Evolutionary conservation across 2,329 filamentous ascomycete genomes (phyloP).

Genomic region (Claviceps capensis): DNA sequence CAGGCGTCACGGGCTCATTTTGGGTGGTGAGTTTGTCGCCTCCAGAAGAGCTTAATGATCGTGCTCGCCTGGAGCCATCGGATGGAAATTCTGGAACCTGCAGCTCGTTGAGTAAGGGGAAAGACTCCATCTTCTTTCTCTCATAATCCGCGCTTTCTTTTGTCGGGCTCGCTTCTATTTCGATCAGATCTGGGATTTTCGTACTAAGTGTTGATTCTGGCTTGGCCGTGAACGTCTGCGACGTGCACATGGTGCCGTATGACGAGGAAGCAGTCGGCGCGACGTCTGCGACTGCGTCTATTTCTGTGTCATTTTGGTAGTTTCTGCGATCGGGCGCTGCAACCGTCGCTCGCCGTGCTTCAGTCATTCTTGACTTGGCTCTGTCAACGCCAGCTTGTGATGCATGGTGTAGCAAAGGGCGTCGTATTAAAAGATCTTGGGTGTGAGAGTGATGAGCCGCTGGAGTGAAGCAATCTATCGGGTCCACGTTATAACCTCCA

Average conservation of each 20-base stretch:
- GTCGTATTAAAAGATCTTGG: constrained; percentile 7
- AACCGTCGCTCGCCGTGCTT: constrained; percentile 8
- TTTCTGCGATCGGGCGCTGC: constrained; percentile 7
- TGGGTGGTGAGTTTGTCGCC: constrained; percentile 4
- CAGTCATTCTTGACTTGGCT: not conserved
- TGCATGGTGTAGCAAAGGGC: constrained; percentile 10
- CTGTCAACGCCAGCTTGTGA: not conserved
- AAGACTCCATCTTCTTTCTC: constrained; percentile 7
- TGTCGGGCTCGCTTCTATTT: constrained; percentile 1
- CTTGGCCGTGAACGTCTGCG: constrained; percentile 7
- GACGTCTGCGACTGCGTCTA: not conserved
- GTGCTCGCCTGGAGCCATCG: constrained; percentile 8
- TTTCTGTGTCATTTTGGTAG: constrained; percentile 3
- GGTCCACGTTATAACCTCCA: constrained; percentile 14
- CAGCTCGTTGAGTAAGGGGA: constrained; percentile 11
- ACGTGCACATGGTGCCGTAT: constrained; percentile 21
- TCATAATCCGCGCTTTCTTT: not conserved
- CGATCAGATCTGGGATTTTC: constrained; percentile 6
- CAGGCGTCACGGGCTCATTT: constrained; percentile 13
- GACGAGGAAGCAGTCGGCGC: constrained; percentile 11
- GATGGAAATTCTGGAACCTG: constrained; percentile 6
- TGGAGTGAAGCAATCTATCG: constrained; percentile 17
- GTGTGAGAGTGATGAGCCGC: constrained; percentile 6
- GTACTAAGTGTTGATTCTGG: constrained; percentile 3
- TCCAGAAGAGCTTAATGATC: constrained; percentile 14